Base-by-base conservation (phyloP, 2,329 filamentous ascomycete species). In the Fusarium dlaminii region DNA sequence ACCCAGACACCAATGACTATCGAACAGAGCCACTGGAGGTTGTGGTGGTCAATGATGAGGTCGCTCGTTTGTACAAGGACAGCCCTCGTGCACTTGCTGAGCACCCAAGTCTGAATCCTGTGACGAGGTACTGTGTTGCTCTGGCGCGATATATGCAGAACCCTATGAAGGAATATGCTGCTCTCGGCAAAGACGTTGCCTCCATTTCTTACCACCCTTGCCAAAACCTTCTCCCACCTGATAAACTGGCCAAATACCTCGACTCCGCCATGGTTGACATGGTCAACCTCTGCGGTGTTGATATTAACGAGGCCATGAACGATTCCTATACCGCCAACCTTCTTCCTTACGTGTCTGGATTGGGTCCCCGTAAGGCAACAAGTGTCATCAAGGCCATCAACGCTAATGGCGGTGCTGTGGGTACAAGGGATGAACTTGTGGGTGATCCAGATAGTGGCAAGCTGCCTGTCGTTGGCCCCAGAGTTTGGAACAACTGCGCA, bases 261-360 rank as follows among this genome's bases (percentile, higher is more conserved):
- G 96, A 99, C 79, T 97, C 94, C n/a, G 94, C 96, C 49, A 94
- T 99, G 90, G 96, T 99, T 17, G 96, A 99, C 81, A 98, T 98
- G 89, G 96, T 99, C 76, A 99, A 99, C 81, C 90, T 99, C 48
- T 95, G 95, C 51, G 96, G 96, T 79, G 94, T 99, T 42, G 94
- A 98, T 78, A 93, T 99, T 79, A 98, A 98, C 78, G 95, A 98
- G 75, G 95, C 95, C 20, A 91, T 97, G 63, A 88, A 87, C 46
- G 94, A 98, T 81, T 81, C 90, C 3, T 94, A 96, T 78, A 93
- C 93, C 14, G 94, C 95, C 20, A 96, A 96, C 74, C 88, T 99
- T 4, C 87, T 99, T 42, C 95, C 95, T 8, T 99, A 95, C 77
- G 90, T 99, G 29, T 94, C 94, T 77, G 96, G 96, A 75, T 88